Conservation (phyloP, 257 asterid genomes). For the Plantago elongata region DNA sequence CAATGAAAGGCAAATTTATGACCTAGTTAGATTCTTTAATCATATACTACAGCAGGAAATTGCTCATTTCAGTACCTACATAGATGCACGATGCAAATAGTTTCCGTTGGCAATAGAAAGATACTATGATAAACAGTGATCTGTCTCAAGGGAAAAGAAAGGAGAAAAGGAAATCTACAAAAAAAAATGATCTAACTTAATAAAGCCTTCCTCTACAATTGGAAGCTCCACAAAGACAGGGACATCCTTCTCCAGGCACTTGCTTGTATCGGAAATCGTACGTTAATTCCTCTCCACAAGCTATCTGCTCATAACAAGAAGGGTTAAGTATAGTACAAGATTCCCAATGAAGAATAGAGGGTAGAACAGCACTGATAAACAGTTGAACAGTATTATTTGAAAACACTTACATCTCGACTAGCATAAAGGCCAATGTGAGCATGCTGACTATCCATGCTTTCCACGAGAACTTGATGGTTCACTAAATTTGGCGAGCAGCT, state of each 20-base stretch:
- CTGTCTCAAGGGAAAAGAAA: no score
- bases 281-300: conserved; percentile 81
- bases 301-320: conserved; percentile 52
- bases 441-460: conserved; percentile 89
- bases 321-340: not conserved
- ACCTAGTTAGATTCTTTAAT: conserved; percentile 6
- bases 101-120: not conserved
- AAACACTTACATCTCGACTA: conserved; percentile 71
- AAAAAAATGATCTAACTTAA: conserved; percentile 11
- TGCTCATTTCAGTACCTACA: conserved; percentile 7
- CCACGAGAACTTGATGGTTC: conserved; percentile 93
- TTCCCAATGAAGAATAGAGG: not conserved
- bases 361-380: not conserved
- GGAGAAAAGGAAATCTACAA: not conserved
- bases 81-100: not conserved
- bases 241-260: conserved; percentile 59
- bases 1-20: conserved; percentile 1
- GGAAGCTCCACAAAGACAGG: conserved; percentile 84
- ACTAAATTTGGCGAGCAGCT: conserved; percentile 92
- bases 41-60: not conserved
- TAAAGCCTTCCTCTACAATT: conserved; percentile 86
- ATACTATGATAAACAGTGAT: not conserved
- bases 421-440: conserved; percentile 89
- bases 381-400: not conserved
- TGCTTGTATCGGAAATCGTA: conserved; percentile 69